These are phyloP conservation scores for Suillus brevipes DNA, from an alignment of 768 basidiomycete genomes.

Conservation along the genomic window DNA sequence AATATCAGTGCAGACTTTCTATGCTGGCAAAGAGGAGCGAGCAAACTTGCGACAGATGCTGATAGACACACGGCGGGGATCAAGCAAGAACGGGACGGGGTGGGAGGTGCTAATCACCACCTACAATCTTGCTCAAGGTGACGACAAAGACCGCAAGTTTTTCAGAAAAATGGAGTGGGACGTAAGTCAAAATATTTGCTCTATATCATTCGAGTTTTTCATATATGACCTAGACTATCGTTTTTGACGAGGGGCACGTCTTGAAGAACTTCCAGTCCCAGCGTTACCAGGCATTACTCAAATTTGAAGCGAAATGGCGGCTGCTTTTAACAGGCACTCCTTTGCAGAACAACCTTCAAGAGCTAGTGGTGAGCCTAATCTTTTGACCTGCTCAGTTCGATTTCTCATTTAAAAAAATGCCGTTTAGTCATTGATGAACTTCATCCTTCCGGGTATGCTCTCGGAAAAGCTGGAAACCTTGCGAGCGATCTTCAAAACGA, in stretches of 20 bases:
- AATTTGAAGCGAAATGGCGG: conserved; percentile 85
- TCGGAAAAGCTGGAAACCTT: conserved; percentile 73
- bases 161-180: conserved; percentile 91
- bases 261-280: conserved; percentile 98
- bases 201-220: not conserved
- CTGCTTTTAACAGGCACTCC: conserved; percentile 95
- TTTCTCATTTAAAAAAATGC: conserved; percentile 10
- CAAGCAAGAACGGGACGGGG: conserved; percentile 51
- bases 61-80: conserved; percentile 53
- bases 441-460: conserved; percentile 93
- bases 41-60: conserved; percentile 71
- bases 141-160: conserved; percentile 86
- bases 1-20: conserved; percentile 88
- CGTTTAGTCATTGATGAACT: conserved; percentile 90
- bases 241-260: conserved; percentile 97
- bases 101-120: conserved; percentile 97
- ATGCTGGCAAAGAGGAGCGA: conserved; percentile 89
- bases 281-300: conserved; percentile 85
- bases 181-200: conserved; percentile 49
- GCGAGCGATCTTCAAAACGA: conserved; percentile 95
- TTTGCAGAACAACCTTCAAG: conserved; percentile 88
- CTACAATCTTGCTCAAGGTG: conserved; percentile 91
- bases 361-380: conserved; percentile 69
- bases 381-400: conserved; percentile 8
- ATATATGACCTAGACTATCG: conserved; percentile 62